Conservation (phyloP, 1,284 basidiomycete genomes). For the Neotropicomus parvogracilis region DNA sequence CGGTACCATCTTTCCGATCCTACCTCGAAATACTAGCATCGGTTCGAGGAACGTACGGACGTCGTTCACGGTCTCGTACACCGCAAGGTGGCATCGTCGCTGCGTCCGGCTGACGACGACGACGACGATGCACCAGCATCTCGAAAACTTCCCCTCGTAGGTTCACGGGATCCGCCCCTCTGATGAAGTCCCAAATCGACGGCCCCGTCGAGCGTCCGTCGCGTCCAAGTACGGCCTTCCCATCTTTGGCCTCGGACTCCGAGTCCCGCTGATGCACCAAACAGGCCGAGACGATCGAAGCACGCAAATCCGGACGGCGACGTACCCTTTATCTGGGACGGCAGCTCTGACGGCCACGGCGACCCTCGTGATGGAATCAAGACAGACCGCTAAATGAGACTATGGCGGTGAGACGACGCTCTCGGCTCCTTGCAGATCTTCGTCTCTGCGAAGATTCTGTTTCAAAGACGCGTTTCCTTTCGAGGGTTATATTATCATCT, state of each 20-base stretch:
- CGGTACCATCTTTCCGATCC: too few relatives aligned
- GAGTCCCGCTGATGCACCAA: background rate
- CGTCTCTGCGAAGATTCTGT: too few relatives aligned
- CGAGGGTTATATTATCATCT: too few relatives aligned
- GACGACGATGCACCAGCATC: too few relatives aligned
- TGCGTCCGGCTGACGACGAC: too few relatives aligned
- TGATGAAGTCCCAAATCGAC: conserved; percentile 59
- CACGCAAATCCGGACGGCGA: conserved; percentile 49
- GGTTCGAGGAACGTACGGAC: too few relatives aligned
- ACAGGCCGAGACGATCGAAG: conserved; percentile 57
- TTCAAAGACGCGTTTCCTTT: too few relatives aligned
- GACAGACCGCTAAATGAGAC: conserved; percentile 40
- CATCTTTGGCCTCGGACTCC: background rate
- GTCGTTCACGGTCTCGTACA: too few relatives aligned
- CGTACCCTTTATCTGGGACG: conserved; percentile 50
- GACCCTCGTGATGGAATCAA: conserved; percentile 57
- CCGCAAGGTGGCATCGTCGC: too few relatives aligned
- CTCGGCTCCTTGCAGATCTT: too few relatives aligned
- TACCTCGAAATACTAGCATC: too few relatives aligned
- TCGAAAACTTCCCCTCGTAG: conserved; percentile 50
- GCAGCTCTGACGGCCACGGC: conserved; percentile 46
- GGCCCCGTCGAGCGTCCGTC: conserved; percentile 44
- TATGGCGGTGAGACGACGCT: too few relatives aligned
- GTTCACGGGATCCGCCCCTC: conserved; percentile 51
- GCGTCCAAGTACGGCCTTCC: conserved; percentile 39